Conservation (phyloP, 2,329 filamentous ascomycete species). For the Fusarium sp. region DNA sequence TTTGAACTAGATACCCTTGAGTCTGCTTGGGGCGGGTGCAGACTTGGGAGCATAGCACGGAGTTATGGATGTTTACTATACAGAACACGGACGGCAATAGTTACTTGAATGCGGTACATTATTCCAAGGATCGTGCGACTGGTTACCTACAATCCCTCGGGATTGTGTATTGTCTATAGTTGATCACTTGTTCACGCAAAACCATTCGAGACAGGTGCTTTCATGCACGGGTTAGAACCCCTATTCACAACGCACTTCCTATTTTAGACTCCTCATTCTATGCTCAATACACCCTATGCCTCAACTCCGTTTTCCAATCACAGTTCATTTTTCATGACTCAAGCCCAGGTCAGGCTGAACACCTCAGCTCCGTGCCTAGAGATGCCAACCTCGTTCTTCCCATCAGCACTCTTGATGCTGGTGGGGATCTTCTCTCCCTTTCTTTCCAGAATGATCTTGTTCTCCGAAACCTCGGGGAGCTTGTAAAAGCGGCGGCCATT, state of each 20-base stretch:
- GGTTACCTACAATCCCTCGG: background rate
- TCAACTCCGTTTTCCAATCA: slow-evolving; percentile 1
- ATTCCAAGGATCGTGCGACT: background rate
- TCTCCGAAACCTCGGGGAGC: slow-evolving; percentile 45
- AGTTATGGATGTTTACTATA: slow-evolving; percentile 42
- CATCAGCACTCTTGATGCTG: slow-evolving; percentile 54
- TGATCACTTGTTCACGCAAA: background rate
- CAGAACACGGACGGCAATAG: background rate
- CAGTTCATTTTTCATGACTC: background rate
- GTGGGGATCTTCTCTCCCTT: slow-evolving; percentile 55
- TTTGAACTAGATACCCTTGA: slow-evolving; percentile 33
- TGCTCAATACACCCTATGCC: slow-evolving; percentile 1
- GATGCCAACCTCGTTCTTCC: slow-evolving; percentile 57
- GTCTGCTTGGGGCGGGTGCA: slow-evolving; percentile 13
- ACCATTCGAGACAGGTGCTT: background rate
- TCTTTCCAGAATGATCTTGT: slow-evolving; percentile 54
- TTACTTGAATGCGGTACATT: slow-evolving; percentile 8
- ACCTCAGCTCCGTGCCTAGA: slow-evolving; percentile 56
- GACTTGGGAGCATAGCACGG: slow-evolving; percentile 41
- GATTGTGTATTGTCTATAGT: background rate
- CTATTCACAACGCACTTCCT: background rate
- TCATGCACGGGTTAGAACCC: background rate
- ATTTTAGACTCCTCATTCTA: slow-evolving; percentile 6
- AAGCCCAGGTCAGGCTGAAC: slow-evolving; percentile 55
- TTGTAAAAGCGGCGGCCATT: slow-evolving; percentile 68